These are phyloP conservation scores for Colletotrichum phormii DNA, from an alignment of 2,329 filamentous ascomycete genomes.

Conservation along the genomic window DNA sequence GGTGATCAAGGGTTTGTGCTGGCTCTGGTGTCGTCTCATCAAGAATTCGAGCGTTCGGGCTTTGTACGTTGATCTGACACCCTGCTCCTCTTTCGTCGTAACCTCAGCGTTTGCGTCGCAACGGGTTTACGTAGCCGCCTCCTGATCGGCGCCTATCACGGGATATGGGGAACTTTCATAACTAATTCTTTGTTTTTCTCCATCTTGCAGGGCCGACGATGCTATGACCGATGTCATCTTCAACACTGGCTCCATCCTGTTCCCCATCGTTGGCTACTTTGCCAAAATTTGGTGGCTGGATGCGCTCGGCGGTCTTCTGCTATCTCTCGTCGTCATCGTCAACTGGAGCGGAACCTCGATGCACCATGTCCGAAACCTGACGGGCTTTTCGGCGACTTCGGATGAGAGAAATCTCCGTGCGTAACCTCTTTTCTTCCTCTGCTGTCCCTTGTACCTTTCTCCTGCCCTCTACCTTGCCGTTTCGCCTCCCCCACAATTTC, in stretches of 20 bases:
- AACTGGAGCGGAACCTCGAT: slow-evolving; percentile 82
- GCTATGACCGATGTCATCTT: slow-evolving; percentile 84
- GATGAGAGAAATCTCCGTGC: slow-evolving; percentile 81
- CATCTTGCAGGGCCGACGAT: slow-evolving; percentile 56
- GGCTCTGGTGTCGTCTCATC: slow-evolving; percentile 88
- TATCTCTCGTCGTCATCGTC: slow-evolving; percentile 83
- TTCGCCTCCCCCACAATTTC: slow-evolving; percentile 14
- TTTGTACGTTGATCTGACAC: slow-evolving; percentile 58
- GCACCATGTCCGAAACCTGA: slow-evolving; percentile 84
- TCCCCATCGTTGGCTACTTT: slow-evolving; percentile 84
- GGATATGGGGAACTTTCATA: slow-evolving; percentile 40
- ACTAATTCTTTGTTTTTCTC: background rate
- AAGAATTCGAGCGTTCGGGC: slow-evolving; percentile 89
- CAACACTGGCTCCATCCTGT: slow-evolving; percentile 89
- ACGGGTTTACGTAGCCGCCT: slow-evolving; percentile 19
- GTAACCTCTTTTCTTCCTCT: slow-evolving; percentile 28
- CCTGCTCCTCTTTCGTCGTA: slow-evolving; percentile 20
- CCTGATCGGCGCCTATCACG: slow-evolving; percentile 39
- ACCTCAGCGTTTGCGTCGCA: background rate
- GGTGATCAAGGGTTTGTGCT: slow-evolving; percentile 83
- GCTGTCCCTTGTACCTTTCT: background rate
- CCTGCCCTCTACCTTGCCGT: slow-evolving; percentile 5
- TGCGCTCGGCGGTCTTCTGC: slow-evolving; percentile 79
- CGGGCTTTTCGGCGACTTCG: slow-evolving; percentile 80
- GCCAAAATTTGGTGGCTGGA: slow-evolving; percentile 87